Evolutionary conservation across 2,329 filamentous ascomycete species (phyloP).

Genomic region (Catunica adiposa): DNA sequence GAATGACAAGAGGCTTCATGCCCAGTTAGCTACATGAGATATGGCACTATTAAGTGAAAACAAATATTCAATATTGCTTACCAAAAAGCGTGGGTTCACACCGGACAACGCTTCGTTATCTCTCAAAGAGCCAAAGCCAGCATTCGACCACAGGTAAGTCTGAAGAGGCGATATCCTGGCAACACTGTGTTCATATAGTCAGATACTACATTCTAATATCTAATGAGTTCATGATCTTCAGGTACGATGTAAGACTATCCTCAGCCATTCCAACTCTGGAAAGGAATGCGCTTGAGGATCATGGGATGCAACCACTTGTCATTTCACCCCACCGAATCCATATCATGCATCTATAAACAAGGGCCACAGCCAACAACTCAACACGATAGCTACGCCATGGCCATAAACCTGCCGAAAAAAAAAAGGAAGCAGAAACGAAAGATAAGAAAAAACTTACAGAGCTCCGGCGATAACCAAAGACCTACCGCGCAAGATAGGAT

Average conservation of each 20-base stretch:
- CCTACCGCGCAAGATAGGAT: slow-evolving; percentile 53
- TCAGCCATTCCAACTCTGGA: background rate
- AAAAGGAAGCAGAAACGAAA: background rate
- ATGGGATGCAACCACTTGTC: background rate
- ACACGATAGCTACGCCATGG: background rate
- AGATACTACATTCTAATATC: background rate
- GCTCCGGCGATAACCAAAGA: slow-evolving; percentile 44
- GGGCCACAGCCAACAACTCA: background rate
- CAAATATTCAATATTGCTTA: no score
- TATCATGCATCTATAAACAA: background rate
- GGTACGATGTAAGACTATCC: background rate
- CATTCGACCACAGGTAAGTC: slow-evolving; percentile 14
- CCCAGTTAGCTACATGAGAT: background rate
- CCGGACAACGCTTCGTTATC: slow-evolving; percentile 6
- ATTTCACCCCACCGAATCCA: background rate
- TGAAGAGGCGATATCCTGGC: background rate
- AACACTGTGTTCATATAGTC: background rate
- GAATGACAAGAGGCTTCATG: slow-evolving; percentile 38
- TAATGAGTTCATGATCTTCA: no score
- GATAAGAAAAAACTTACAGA: slow-evolving; percentile 30
- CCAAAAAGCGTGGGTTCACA: slow-evolving; percentile 10
- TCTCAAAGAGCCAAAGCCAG: slow-evolving; percentile 12
- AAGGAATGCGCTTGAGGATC: background rate
- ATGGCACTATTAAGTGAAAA: background rate
- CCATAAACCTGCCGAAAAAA: background rate